Evolutionary conservation across 345 rosid genomes (phyloP), one percentile per base, ranked within the genome.

Genomic region (Eucalyptus tenuipes): DNA sequence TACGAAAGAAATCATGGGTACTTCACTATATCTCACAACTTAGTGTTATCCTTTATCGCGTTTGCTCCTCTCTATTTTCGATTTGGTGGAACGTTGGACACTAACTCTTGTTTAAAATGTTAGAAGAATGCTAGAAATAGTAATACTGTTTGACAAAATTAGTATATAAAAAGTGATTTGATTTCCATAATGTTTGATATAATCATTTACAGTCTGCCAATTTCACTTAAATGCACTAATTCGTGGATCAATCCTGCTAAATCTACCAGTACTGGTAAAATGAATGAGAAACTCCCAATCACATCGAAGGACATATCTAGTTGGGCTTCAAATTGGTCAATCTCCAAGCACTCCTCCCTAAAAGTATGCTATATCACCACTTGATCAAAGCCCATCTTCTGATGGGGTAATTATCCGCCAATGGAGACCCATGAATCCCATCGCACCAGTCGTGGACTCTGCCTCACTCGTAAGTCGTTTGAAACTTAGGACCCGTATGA

Each of bases 11-110:
- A 6, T 71, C 81, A 37, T 1, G 25, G 81, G 25, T 18, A 33
- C 40, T 18, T 17, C 25, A 6, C 81, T 17, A 5, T 33, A 18
- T 66, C 11, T 31, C 40, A 14, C 40, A 16, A 66, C 11, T 33
- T 31, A 16, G 6, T 31, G 79, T 31, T 31, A 66, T 16, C 11
- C 3, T 37, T 66, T 8, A 1, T 37, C 0, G 0, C 5, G 6
- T 31, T 66, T 66, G 1, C 9, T 66, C 79, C 1, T 66, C 42
- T 8, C 79, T 18, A 37, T 22, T 71, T 71, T 37, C 3, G 2
- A 71, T 71, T 37, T 10, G 7, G 14, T 10, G 45, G 2, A 71
- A 37, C 2, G 27, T 71, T 33, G 25, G 25, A 2, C 0, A 7
- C 8, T 20, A 0, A 68, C 7, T 10, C 13, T 33, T 17, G 80